Evolutionary conservation across 306 rosid genomes (phyloP).

Genomic region (Astragalus glycyphyllos): DNA sequence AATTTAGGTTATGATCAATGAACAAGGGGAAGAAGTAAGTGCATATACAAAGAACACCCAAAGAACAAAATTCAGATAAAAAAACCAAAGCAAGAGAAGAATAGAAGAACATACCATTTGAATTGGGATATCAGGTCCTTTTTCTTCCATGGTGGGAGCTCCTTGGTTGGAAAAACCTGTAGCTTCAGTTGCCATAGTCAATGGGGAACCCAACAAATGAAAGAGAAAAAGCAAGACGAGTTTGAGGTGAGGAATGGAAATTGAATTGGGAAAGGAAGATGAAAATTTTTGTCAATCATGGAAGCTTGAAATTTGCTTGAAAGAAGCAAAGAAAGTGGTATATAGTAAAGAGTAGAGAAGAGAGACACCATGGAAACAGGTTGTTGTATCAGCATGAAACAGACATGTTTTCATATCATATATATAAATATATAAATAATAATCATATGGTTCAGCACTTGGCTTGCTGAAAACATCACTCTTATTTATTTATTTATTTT

Average conservation of each 20-base stretch:
- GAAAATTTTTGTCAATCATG: slow-evolving; percentile 35
- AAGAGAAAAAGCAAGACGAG: slow-evolving; percentile 28
- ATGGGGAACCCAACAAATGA: slow-evolving; percentile 41
- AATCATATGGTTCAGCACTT: slow-evolving; percentile 6
- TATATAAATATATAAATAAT: no score
- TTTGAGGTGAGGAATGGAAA: slow-evolving; percentile 28
- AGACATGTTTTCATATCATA: slow-evolving; percentile 39
- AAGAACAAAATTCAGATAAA: neutral
- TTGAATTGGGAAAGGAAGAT: neutral
- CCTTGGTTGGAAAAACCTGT: slow-evolving; percentile 14
- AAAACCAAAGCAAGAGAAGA: neutral
- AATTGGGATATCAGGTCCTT: slow-evolving; percentile 28
- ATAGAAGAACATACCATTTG: slow-evolving; percentile 42
- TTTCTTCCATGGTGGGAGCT: slow-evolving; percentile 15
- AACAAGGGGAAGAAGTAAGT: neutral
- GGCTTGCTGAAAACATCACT: slow-evolving; percentile 15
- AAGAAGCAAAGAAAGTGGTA: slow-evolving; percentile 25
- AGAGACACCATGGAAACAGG: slow-evolving; percentile 48
- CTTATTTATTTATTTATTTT: no score
- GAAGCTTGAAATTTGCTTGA: slow-evolving; percentile 19
- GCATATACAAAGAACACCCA: neutral
- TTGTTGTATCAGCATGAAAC: slow-evolving; percentile 43
- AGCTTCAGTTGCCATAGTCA: slow-evolving; percentile 42
- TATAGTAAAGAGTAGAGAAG: slow-evolving; percentile 43
- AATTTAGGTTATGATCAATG: slow-evolving; percentile 17